Percentiles rank a stretch among this genome's conserved stretches.
Evolutionary conservation across 1,139 yeast species (phyloP).

Genomic region (Lodderomyces beijingensis): DNA sequence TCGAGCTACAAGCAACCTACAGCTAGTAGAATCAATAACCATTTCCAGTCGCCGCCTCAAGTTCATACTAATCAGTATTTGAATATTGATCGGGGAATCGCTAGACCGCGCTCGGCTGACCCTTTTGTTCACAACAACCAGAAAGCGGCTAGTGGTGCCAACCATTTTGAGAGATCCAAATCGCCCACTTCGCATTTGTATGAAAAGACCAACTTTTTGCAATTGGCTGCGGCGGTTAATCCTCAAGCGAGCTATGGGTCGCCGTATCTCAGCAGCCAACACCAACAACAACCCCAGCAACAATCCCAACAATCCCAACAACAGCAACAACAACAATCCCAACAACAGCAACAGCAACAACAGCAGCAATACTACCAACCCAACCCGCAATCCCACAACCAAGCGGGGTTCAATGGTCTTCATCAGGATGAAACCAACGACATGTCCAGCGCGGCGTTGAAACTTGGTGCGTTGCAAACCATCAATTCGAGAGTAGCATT

Average conservation of each 20-base stretch:
- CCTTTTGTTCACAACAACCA: slow-evolving; percentile 21
- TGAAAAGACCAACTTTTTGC: slow-evolving; percentile 43
- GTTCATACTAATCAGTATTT: slow-evolving; percentile 18
- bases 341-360: not conserved
- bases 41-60: not conserved
- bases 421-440: slow-evolving; percentile 27
- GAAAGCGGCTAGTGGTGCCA: slow-evolving; percentile 16
- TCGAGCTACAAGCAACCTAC: slow-evolving; percentile 4
- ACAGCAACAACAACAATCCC: not conserved
- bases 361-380: not conserved
- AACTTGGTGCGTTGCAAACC: slow-evolving; percentile 61
- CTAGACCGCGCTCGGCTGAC: slow-evolving; percentile 44
- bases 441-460: slow-evolving; percentile 39
- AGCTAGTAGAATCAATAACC: not conserved
- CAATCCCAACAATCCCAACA: not conserved
- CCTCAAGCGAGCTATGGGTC: slow-evolving; percentile 6
- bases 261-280: slow-evolving; percentile 13
- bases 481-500: slow-evolving; percentile 58
- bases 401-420: slow-evolving; percentile 4
- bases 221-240: slow-evolving; percentile 38
- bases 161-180: slow-evolving; percentile 30
- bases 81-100: slow-evolving; percentile 26
- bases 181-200: slow-evolving; percentile 44
- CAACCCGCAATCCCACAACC: slow-evolving; percentile 1
- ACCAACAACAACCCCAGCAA: slow-evolving; percentile 4